Base-by-base conservation (phyloP, 306 rosid genomes). In the Leucaena leucocephala region DNA sequence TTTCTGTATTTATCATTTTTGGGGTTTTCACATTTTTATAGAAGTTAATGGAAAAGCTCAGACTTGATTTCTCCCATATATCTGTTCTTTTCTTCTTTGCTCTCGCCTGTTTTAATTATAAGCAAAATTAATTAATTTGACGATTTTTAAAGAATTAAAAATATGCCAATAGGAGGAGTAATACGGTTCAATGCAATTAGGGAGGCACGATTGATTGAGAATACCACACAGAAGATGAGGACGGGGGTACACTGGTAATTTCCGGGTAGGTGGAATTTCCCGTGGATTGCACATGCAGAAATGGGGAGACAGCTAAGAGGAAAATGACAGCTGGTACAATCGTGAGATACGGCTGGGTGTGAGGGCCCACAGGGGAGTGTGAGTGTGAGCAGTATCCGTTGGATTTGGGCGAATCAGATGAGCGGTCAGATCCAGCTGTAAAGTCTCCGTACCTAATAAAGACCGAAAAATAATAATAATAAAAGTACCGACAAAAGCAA, bases 351-450 rank as follows among this genome's bases (percentile, higher is more conserved):
- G 58, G 75, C 17, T 54, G 12, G 17, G 40, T 3, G 40, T 27
- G 6, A 6, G 43, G 75, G 22, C 42, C 59, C 75, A 70, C 75
- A 3, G 13, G 2, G 15, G n/a, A 46, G 42, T 12, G 39, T 19
- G 13, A 5, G 21, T 42, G 43, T 22, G 36, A 7, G n/a, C 55
- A 6, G 13, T 46, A 46, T 43, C 75, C 75, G 75, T 27, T 70
- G 27, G 74, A 70, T 70, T 45, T 46, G 75, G 40, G n/a, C 14
- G 64, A 27, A 48, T 43, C 15, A 67, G 8, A 39, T 40, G 34
- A n/a, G 72, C 35, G 22, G 50, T 33, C 15, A 27, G 75, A 70
- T 46, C 75, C n/a, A 46, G 59, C 59, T 70, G 59, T 70, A 70
- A 70, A 70, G 14, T 22, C 75, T 46, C 35, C 40, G 58, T 22